Conservation (phyloP, 2,329 filamentous ascomycete genomes). For the Colletotrichum endophyticum region DNA sequence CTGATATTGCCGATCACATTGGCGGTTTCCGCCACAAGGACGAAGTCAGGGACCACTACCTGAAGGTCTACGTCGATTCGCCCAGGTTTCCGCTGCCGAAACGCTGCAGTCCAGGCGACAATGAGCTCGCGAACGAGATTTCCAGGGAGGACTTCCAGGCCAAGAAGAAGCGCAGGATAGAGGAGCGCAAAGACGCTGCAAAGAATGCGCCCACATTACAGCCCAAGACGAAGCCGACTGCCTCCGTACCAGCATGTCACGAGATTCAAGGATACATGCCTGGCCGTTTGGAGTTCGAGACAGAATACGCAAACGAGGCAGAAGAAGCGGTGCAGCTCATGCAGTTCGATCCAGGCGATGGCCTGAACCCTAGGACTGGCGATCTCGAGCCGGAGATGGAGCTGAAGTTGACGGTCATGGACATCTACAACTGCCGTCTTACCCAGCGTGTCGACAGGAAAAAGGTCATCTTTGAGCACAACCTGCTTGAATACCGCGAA, state of each 20-base stretch:
- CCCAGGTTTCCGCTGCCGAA: constrained; percentile 85
- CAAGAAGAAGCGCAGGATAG: constrained; percentile 90
- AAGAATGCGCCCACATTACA: constrained; percentile 84
- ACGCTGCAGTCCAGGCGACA: constrained; percentile 83
- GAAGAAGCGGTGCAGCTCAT: constrained; percentile 98
- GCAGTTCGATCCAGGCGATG: constrained; percentile 97
- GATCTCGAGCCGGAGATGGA: constrained; percentile 96
- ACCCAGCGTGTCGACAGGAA: constrained; percentile 93
- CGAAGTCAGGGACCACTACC: constrained; percentile 94
- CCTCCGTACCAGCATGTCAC: constrained; percentile 93
- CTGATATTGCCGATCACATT: constrained; percentile 97
- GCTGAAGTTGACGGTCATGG: constrained; percentile 96
- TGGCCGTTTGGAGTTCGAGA: constrained; percentile 95
- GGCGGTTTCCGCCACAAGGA: constrained; percentile 94
- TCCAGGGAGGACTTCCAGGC: constrained; percentile 92
- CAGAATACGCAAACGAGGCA: constrained; percentile 95
- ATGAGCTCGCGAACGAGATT: constrained; percentile 76
- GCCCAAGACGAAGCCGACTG: constrained; percentile 94
- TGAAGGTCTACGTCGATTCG: constrained; percentile 85
- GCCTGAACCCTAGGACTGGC: constrained; percentile 81
- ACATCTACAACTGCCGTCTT: constrained; percentile 93
- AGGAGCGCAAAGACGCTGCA: constrained; percentile 85
- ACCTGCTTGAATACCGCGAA: constrained; percentile 90
- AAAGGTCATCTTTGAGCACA: constrained; percentile 96
- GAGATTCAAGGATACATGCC: constrained; percentile 99